A percentile compares a stretch with the other conserved stretches of the same genome.
Conservation (phyloP, 768 basidiomycete genomes). For the Rhodotorula paludigena region DNA sequence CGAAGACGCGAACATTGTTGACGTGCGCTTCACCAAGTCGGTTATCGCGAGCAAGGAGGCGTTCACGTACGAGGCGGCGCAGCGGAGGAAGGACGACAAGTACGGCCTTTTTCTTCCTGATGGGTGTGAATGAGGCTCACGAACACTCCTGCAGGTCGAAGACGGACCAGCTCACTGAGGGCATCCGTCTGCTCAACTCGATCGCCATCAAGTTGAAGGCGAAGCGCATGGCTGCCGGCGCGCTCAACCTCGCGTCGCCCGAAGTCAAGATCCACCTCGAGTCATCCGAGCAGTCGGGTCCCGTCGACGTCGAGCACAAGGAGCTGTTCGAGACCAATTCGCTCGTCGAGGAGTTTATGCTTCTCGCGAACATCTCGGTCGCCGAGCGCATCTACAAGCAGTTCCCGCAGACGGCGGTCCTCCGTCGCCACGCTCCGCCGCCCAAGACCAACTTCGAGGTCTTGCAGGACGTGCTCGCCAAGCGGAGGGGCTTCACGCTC, state of each 20-base stretch:
- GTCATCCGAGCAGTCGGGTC: slow-evolving; percentile 71
- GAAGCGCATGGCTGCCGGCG: slow-evolving; percentile 88
- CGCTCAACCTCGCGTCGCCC: slow-evolving; percentile 92
- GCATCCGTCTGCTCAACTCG: slow-evolving; percentile 80
- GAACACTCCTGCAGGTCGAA: slow-evolving; percentile 54
- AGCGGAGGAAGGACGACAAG: slow-evolving; percentile 87
- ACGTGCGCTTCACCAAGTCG: slow-evolving; percentile 86
- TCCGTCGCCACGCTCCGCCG: slow-evolving; percentile 88
- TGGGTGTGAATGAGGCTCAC: neutral
- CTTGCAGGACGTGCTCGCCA: slow-evolving; percentile 81
- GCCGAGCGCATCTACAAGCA: slow-evolving; percentile 85
- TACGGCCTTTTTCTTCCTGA: slow-evolving; percentile 48
- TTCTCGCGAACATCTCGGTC: slow-evolving; percentile 92
- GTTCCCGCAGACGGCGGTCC: slow-evolving; percentile 91
- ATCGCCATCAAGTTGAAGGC: slow-evolving; percentile 80
- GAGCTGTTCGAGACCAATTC: slow-evolving; percentile 88
- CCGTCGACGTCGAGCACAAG: slow-evolving; percentile 73
- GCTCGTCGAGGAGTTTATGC: slow-evolving; percentile 97
- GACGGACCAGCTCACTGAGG: slow-evolving; percentile 73
- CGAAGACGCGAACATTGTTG: slow-evolving; percentile 78
- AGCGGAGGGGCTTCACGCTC: slow-evolving; percentile 72
- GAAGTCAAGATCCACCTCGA: slow-evolving; percentile 97
- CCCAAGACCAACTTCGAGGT: slow-evolving; percentile 93
- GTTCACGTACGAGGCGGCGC: slow-evolving; percentile 95
- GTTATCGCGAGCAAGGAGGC: slow-evolving; percentile 94